Conservation (phyloP, 2,329 filamentous ascomycete species). For the Trichoderma simmonsii region DNA sequence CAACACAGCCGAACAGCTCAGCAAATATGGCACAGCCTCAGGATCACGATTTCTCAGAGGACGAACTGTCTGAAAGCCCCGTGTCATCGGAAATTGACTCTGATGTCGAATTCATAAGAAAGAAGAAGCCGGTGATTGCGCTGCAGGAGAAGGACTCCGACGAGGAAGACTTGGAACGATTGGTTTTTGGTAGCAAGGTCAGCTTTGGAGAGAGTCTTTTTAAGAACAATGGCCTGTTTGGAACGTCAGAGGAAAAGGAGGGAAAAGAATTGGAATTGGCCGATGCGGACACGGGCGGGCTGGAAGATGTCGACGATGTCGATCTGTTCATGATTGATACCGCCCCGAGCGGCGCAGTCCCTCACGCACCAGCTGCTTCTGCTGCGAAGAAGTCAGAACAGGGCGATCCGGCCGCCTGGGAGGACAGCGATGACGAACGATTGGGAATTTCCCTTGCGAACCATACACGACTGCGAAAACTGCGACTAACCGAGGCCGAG, state of each 20-base stretch:
- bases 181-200: slow-evolving; percentile 85
- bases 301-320: slow-evolving; percentile 68
- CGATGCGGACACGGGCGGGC: slow-evolving; percentile 46
- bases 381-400: slow-evolving; percentile 25
- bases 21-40: slow-evolving; percentile 33
- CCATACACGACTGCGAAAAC: slow-evolving; percentile 73
- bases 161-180: slow-evolving; percentile 79
- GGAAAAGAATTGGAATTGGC: slow-evolving; percentile 32
- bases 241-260: slow-evolving; percentile 34
- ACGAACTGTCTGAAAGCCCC: slow-evolving; percentile 31
- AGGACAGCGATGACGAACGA: slow-evolving; percentile 93
- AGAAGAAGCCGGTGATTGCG: slow-evolving; percentile 21
- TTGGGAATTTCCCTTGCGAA: slow-evolving; percentile 78
- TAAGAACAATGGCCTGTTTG: slow-evolving; percentile 43
- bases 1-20: neutral
- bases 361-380: slow-evolving; percentile 30
- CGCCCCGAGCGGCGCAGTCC: slow-evolving; percentile 44
- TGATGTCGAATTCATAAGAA: slow-evolving; percentile 24
- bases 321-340: slow-evolving; percentile 85
- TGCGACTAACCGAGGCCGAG: slow-evolving; percentile 76
- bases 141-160: slow-evolving; percentile 69
- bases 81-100: slow-evolving; percentile 29
- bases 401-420: slow-evolving; percentile 66
- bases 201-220: slow-evolving; percentile 76
- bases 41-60: slow-evolving; percentile 29